Conservation (phyloP, 805 yeast species). For the Lachancea sp. region DNA sequence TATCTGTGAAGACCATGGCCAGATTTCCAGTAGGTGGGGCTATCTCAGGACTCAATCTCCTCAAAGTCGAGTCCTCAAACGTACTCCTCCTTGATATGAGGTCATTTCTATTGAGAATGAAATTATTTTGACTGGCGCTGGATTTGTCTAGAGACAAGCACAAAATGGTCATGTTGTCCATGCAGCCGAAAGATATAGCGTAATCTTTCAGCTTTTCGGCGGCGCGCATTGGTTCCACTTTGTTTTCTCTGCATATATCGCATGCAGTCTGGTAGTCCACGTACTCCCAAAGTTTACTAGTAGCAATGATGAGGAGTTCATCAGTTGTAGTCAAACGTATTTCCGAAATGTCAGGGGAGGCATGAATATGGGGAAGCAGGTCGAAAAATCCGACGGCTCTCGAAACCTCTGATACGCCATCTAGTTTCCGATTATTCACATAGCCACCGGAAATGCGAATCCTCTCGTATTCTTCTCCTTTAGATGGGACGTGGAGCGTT, state of each 20-base stretch:
- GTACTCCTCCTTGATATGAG: conserved; percentile 44
- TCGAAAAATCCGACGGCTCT: conserved; percentile 90
- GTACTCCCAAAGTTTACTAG: conserved; percentile 78
- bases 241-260: conserved; percentile 78
- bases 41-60: conserved; percentile 83
- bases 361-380: conserved; percentile 78
- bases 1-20: conserved; percentile 96
- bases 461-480: conserved; percentile 69
- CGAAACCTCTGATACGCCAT: conserved; percentile 75
- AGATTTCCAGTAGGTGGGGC: conserved; percentile 91
- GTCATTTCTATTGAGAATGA: conserved; percentile 34
- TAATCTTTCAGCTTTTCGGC: conserved; percentile 91
- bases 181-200: conserved; percentile 87
- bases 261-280: conserved; percentile 81
- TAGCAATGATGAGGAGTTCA: conserved; percentile 79
- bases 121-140: conserved; percentile 30
- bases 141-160: conserved; percentile 63
- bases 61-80: conserved; percentile 68
- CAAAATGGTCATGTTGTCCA: conserved; percentile 70
- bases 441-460: conserved; percentile 88
- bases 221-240: conserved; percentile 79
- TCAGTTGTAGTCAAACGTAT: conserved; percentile 59
- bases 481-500: conserved; percentile 77
- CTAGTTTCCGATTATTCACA: conserved; percentile 79
- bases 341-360: conserved; percentile 74